A percentile compares a stretch with the other conserved stretches of the same genome.
Conservation (phyloP, 129 eudicot genomes). For the Lonicera japonica region DNA sequence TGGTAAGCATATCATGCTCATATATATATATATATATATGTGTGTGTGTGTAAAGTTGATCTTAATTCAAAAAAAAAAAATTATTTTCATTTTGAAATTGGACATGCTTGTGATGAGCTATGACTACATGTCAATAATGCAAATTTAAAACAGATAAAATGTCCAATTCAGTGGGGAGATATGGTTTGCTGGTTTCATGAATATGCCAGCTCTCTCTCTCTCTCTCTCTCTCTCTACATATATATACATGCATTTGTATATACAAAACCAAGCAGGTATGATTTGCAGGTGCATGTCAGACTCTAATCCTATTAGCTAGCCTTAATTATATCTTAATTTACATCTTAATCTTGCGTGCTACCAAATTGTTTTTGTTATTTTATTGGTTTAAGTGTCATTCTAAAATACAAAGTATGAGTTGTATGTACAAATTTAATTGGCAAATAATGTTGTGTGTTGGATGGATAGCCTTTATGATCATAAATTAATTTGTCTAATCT, state of each 20-base stretch:
- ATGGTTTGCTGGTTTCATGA: not conserved
- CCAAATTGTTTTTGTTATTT: not conserved
- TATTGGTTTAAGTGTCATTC: not conserved
- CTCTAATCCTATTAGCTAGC: not conserved
- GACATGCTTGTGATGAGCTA: not conserved
- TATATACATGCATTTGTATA: not conserved
- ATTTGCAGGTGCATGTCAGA: not conserved
- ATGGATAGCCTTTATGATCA: not conserved
- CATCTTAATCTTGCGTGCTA: not conserved
- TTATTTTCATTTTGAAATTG: no score
- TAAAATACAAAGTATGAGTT: not conserved
- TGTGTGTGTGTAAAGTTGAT: not conserved
- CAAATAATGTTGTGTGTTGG: not conserved
- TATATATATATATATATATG: no score
- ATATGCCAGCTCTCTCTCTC: not conserved
- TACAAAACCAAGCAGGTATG: not conserved
- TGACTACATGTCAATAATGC: not conserved
- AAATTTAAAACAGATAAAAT: no score
- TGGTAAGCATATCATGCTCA: no score
- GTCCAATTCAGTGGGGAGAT: not conserved
- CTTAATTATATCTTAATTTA: not conserved
- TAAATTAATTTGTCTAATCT: no score
- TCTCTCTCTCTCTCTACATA: no score
- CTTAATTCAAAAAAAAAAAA: no score
- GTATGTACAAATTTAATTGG: not conserved